Base-by-base conservation (phyloP, 345 rosid genomes). In the Bruguiera sexangula region DNA sequence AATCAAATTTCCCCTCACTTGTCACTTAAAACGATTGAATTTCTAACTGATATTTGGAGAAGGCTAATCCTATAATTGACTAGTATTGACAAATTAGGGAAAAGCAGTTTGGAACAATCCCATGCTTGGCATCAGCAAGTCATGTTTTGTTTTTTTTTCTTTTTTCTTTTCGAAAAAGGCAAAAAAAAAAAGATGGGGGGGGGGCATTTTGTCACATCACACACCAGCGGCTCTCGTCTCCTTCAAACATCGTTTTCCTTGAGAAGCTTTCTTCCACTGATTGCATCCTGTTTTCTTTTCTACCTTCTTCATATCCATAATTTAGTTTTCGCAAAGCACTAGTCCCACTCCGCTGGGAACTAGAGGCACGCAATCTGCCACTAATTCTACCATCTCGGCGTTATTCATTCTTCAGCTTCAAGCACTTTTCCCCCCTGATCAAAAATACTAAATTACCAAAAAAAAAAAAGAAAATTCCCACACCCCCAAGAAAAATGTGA, bases 211-310 rank as follows among this genome's bases (percentile, higher is more conserved):
- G 70, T 66, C 79, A 22, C 55, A 52, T 75, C 75, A 65, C 4
- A 18, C 30, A 16, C 8, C 20, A 32, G 27, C 22, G 2, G 31
- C 24, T 20, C 63, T 29, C 13, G 34, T 36, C 32, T 31, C 26
- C 62, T 46, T 67, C 70, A 64, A 51, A 55, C 68, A 55, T 69
- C 71, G 26, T 78, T 70, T 78, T 63, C 75, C 51, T 50, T 18
- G 11, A 21, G 34, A 75, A 66, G 46, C 69, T 72, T 62, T 60
- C 21, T 39, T 62, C 69, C 64, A 60, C 26, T 27, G 32, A 68
- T 22, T 6, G 11, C 2, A 18, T 19, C 27, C 52, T 20, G 0
- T 26, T 19, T 26, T 71, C n/a, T 26, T 10, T 11, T 26, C 18
- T 36, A 51, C n/a, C 19, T 11, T 6, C 27, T 20, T 4, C 27